Evolutionary conservation across 2,329 filamentous ascomycete genomes (phyloP).

Genomic region (Cadophora malorum): DNA sequence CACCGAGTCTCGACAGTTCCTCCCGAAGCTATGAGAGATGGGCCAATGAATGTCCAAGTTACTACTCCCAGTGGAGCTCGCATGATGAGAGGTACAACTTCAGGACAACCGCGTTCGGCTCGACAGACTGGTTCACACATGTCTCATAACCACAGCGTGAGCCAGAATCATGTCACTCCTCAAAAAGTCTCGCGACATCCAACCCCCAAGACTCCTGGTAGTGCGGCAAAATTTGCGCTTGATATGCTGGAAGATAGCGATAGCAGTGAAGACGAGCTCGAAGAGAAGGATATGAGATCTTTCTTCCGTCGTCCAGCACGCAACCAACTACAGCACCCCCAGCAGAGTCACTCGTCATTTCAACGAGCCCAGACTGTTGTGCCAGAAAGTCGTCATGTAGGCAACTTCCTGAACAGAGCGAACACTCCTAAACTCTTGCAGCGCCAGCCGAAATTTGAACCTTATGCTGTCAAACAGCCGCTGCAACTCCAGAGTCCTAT

Average conservation of each 20-base stretch:
- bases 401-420: no score
- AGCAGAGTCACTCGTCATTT: not conserved
- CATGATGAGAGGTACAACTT: not conserved
- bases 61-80: not conserved
- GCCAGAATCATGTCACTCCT: not conserved
- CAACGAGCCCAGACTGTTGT: not conserved
- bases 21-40: not conserved
- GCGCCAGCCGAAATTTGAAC: not conserved
- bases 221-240: not conserved
- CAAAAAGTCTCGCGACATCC: not conserved
- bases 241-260: not conserved
- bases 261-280: not conserved
- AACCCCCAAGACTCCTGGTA: not conserved
- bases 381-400: not conserved
- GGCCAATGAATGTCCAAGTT: not conserved
- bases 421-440: not conserved
- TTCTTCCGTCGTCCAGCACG: not conserved
- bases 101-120: not conserved
- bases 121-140: not conserved
- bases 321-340: not conserved
- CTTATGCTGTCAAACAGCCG: not conserved
- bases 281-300: not conserved
- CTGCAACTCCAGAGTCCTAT: not conserved
- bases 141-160: not conserved
- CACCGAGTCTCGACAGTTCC: not conserved